phyloP scores from a whole-genome alignment of 305 asterid species.

The Petunia hybrid region DNA sequence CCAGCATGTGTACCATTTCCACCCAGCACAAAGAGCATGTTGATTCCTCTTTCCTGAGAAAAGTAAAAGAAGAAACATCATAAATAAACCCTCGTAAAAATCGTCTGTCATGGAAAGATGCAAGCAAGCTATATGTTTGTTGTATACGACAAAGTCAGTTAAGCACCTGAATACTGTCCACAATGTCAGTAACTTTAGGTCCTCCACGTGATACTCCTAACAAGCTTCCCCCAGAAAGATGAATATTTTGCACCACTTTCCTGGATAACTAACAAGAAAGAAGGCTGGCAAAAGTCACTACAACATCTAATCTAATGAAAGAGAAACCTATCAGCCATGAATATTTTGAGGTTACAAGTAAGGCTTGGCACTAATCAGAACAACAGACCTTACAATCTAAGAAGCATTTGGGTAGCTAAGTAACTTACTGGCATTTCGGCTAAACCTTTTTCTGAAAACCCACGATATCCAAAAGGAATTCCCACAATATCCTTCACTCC shows the following conservation, averaged over 20 bases:
- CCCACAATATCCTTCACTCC: slow-evolving; percentile 93
- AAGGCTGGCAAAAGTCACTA: not conserved
- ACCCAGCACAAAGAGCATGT: slow-evolving; percentile 95
- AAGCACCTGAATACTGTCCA: slow-evolving; percentile 85
- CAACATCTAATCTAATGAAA: not conserved
- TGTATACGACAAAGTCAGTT: slow-evolving; percentile 21
- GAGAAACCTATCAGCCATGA: not conserved
- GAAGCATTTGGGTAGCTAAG: not conserved
- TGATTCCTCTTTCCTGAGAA: slow-evolving; percentile 88
- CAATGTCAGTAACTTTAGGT: slow-evolving; percentile 81
- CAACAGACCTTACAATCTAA: not conserved
- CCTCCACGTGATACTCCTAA: slow-evolving; percentile 99
- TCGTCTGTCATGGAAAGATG: not conserved
- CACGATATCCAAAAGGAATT: slow-evolving; percentile 97
- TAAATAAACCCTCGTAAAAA: not conserved
- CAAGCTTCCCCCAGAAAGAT: slow-evolving; percentile 97
- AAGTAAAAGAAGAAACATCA: slow-evolving; percentile 32
- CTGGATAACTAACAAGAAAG: slow-evolving; percentile 69
- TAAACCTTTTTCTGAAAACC: slow-evolving; percentile 70
- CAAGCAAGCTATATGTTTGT: not conserved
- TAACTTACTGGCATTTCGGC: slow-evolving; percentile 87
- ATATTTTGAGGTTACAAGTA: not conserved
- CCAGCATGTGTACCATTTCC: slow-evolving; percentile 99
- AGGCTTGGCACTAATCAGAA: not conserved
- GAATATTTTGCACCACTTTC: slow-evolving; percentile 91